Conservation (phyloP, 1,284 basidiomycete genomes). For the Ganoderma boninense region DNA sequence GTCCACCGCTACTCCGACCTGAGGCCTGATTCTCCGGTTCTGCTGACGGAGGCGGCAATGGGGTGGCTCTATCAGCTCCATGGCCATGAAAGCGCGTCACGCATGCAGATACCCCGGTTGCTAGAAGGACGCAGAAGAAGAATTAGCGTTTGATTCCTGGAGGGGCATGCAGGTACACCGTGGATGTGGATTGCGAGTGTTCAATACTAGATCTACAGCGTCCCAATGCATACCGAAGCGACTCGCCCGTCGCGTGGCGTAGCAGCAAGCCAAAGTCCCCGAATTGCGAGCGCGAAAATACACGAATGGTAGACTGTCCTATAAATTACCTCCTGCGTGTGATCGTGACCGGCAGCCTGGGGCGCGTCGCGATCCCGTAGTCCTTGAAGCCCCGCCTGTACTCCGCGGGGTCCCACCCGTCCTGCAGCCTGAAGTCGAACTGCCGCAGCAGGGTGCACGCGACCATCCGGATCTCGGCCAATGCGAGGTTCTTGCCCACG, state of each 20-base stretch:
- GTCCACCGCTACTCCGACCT: slow-evolving; percentile 48
- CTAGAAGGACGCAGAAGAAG: neutral
- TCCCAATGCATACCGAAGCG: neutral
- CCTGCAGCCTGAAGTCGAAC: slow-evolving; percentile 7
- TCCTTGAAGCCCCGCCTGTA: slow-evolving; percentile 5
- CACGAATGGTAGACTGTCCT: neutral
- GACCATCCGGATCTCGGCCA: slow-evolving; percentile 29
- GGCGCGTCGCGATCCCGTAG: slow-evolving; percentile 1
- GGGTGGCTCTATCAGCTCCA: slow-evolving; percentile 36
- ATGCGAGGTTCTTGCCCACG: slow-evolving; percentile 41
- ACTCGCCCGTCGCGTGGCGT: neutral
- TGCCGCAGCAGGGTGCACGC: slow-evolving; percentile 12
- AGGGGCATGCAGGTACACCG: neutral
- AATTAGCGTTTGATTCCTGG: too few relatives aligned
- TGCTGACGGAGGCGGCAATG: slow-evolving; percentile 32
- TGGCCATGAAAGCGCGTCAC: neutral
- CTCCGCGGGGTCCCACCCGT: slow-evolving; percentile 1
- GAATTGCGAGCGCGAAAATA: neutral
- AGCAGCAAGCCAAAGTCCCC: neutral
- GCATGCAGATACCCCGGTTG: neutral
- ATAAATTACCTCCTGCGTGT: neutral
- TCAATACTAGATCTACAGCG: neutral
- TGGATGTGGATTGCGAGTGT: neutral
- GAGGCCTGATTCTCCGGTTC: slow-evolving; percentile 26
- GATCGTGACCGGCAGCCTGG: neutral